These are phyloP conservation scores for Aspergillus bombycis DNA, from an alignment of 2,329 filamentous ascomycete species.

Conservation along the genomic window DNA sequence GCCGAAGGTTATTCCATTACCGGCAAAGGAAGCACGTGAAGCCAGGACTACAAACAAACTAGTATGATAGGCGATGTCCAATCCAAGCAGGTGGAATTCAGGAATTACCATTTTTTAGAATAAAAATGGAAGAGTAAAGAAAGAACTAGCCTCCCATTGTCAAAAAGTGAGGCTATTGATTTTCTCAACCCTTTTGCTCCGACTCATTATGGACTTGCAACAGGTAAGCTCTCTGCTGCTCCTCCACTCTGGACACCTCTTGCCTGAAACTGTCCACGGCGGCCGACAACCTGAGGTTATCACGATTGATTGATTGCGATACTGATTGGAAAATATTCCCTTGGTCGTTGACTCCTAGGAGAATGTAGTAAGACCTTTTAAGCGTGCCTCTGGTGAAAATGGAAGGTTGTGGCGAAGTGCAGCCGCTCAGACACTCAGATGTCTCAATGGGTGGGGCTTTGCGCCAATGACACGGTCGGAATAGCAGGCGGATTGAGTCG, in stretches of 20 bases:
- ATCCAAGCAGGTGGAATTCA: background rate
- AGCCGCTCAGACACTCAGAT: too few species aligned
- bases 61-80: conserved; percentile 6
- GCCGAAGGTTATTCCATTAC: background rate
- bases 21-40: background rate
- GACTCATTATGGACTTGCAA: background rate
- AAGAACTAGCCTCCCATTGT: background rate
- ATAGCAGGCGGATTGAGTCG: too few species aligned
- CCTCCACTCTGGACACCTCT: background rate
- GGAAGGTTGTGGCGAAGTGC: background rate
- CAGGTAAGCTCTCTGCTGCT: background rate
- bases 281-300: background rate
- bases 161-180: background rate
- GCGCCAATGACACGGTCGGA: too few species aligned
- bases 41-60: conserved; percentile 11
- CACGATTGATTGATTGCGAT: background rate
- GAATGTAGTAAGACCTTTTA: background rate
- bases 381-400: background rate
- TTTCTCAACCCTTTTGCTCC: background rate
- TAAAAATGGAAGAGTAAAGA: background rate
- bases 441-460: too few species aligned
- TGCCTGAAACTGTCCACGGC: background rate
- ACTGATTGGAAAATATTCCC: background rate
- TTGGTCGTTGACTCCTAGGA: background rate
- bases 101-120: background rate